Percentiles rank a stretch among this genome's conserved stretches.
These are phyloP conservation scores for Pistacia vera DNA, from an alignment of 345 rosid genomes.

Conservation along the genomic window DNA sequence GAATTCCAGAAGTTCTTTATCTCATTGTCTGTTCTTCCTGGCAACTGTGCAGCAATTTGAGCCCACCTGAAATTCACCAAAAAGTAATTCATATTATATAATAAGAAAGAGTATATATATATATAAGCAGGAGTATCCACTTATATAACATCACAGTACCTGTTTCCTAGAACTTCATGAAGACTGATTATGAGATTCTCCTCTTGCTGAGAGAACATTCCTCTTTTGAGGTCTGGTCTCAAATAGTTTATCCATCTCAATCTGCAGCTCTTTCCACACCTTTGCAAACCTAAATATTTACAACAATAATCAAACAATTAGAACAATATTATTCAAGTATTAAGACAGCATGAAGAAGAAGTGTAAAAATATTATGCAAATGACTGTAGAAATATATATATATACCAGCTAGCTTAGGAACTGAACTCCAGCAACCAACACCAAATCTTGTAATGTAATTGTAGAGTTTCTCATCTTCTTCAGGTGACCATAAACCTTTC, in stretches of 20 bases:
- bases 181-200: slow-evolving; percentile 60
- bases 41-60: slow-evolving; percentile 63
- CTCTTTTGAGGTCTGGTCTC: slow-evolving; percentile 90
- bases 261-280: slow-evolving; percentile 93
- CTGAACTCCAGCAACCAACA: slow-evolving; percentile 80
- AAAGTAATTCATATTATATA: background rate
- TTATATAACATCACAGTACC: slow-evolving; percentile 28
- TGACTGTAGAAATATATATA: background rate
- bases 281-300: slow-evolving; percentile 49
- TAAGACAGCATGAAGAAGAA: no score
- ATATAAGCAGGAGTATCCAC: slow-evolving; percentile 5
- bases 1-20: slow-evolving; percentile 77
- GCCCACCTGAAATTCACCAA: slow-evolving; percentile 53
- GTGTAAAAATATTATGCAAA: no score
- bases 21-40: slow-evolving; percentile 76
- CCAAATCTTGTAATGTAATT: slow-evolving; percentile 61
- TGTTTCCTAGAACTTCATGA: slow-evolving; percentile 66
- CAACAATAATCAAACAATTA: slow-evolving; percentile 5
- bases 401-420: slow-evolving; percentile 67
- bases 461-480: slow-evolving; percentile 69
- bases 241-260: slow-evolving; percentile 91
- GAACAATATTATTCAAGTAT: background rate
- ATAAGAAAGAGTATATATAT: background rate
- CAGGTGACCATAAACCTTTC: slow-evolving; percentile 80
- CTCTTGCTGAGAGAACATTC: slow-evolving; percentile 67